Conservation (phyloP, 192 early-diverging fungal species). For the Radiomyces spectabilis region DNA sequence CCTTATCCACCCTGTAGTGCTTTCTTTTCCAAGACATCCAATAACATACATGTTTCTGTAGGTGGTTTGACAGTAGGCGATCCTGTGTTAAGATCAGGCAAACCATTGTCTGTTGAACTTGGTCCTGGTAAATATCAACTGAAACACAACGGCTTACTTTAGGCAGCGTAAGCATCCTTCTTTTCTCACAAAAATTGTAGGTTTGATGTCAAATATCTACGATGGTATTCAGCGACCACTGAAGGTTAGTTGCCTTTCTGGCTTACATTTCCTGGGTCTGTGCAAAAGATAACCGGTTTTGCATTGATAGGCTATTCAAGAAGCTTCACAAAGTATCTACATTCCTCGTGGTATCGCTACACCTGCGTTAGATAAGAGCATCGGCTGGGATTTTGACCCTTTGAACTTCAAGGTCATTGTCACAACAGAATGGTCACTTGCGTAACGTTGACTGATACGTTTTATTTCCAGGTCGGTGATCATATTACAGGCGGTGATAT, state of each 20-base stretch:
- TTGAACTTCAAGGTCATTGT: conserved; percentile 70
- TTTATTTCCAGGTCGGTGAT: conserved; percentile 66
- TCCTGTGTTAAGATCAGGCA: conserved; percentile 96
- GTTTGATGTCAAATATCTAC: conserved; percentile 90
- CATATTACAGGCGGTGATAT: conserved; percentile 98
- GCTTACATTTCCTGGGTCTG: neutral
- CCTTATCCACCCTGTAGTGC: neutral
- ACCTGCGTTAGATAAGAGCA: conserved; percentile 86
- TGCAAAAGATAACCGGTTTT: neutral
- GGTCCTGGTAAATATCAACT: conserved; percentile 87
- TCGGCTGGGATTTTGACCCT: conserved; percentile 95
- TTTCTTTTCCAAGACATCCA: neutral
- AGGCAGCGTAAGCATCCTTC: no score
- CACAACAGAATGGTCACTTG: neutral
- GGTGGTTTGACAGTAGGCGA: conserved; percentile 98
- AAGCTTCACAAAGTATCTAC: conserved; percentile 92
- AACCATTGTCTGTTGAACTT: conserved; percentile 96
- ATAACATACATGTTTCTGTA: no score
- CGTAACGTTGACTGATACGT: neutral
- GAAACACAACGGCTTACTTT: no score
- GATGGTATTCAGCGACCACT: conserved; percentile 99
- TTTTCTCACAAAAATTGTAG: conserved; percentile 20
- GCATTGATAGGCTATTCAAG: conserved; percentile 80
- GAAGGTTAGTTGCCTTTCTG: no score
- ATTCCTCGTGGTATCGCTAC: conserved; percentile 98